Evolutionary conservation across 208 protist species (phyloP), one percentile per base, ranked within the genome.

Genomic region (Angomonas ambiguus): DNA sequence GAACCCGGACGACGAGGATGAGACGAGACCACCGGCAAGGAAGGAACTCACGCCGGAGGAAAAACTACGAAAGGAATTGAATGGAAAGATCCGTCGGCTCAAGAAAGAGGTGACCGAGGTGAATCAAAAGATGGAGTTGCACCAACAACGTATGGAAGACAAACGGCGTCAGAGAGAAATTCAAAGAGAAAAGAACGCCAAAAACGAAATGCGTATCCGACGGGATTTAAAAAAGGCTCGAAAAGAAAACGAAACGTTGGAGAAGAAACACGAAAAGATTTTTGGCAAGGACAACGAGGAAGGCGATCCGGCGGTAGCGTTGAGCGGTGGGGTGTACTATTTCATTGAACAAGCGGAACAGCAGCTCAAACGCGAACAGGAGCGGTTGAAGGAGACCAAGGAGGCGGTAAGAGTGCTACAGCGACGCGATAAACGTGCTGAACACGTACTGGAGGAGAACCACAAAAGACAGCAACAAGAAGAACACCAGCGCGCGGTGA

Each of bases 401-500:
- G 66, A 72, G 51, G 62, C 56, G 16, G 77, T 71, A 18, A 74
- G 80, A 33, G 72, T 72, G 22, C 67, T 94, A 20, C 51, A 73
- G 30, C 68, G 77, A 32, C 77, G 86, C 25, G 74, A 92, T 45
- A 85, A 88, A 71, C 76, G 81, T 18, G 76, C 79, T 1, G 80
- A 81, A 0, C 80, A 92, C 57, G 79, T 80, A 8, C 82, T 91
- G 49, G 66, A 88, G 38, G 76, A 82, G 61, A 68, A 83, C 2
- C 59, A 81, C 41, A 79, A 80, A 10, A 38, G 70, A 10, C 76
- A 78, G 62, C 24, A 49, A 3, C 64, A 66, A 2, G 79, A 91
- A 59, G 53, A 83, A 49, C 35, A 77, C 58, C 56, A 77, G n/a
- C 71, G 82, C 10, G 78, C 91, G 65, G 59, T 84, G 0, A 83